Evolutionary conservation across 495 filamentous ascomycete genomes (phyloP), one percentile per base, ranked within the genome.

Genomic region (Tuber melanosporum): DNA sequence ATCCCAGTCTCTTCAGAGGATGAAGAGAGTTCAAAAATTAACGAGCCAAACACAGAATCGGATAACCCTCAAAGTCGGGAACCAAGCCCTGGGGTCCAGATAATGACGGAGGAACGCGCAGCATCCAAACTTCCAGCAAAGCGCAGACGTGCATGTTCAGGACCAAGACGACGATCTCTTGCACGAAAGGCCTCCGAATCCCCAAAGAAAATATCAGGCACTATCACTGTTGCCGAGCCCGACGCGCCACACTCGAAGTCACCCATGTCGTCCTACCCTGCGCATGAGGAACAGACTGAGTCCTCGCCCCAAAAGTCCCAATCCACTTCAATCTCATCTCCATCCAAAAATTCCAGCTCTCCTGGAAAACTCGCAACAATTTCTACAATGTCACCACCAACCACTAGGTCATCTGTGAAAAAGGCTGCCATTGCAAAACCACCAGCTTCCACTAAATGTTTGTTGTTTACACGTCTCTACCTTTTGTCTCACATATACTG

Each of bases 21-120:
- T 32, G 32, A 17, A 19, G 26, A 36, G 57, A 66, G 6, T 26
- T 66, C 26, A 36, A 36, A 66, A 36, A 32, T 66, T 32, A 5
- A 12, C 26, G 57, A 66, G 57, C 57, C 26, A 66, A 66, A 8
- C 32, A 66, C 57, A 66, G 57, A 66, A 66, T 66, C 32, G 2
- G 57, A 66, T 66, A 32, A 19, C 14, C 26, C 57, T 17, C 57
- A 19, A 36, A 66, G 57, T 66, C 57, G 57, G 57, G 26, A 36
- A 36, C 36, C 57, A 66, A 80, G 77, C 43, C 77, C 78, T 9
- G 77, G 71, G 44, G 78, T 32, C 4, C 78, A 80, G n/a, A 80
- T 80, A 43, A 79, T 80, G 14, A 78, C 78, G 36, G 78, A 80
- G 41, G 70, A 79, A 26, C 70, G 77, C 42, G 76, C 78, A 20